phyloP scores from a whole-genome alignment of 2,329 filamentous ascomycete species.

The Zalaria obscura region DNA sequence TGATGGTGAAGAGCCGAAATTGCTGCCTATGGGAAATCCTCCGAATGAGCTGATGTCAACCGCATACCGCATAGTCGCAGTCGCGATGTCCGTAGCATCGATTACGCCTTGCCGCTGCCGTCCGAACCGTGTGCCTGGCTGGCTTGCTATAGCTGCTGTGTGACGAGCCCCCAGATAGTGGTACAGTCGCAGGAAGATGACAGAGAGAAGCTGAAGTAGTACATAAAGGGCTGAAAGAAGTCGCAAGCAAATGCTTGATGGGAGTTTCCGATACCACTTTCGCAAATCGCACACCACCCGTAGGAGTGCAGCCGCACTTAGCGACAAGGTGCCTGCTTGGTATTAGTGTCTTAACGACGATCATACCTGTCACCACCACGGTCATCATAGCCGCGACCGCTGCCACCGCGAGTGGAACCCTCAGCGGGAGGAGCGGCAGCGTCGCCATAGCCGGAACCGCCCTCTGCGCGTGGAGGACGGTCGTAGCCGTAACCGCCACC shows the following conservation, averaged over 20 bases:
- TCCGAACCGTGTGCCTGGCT: background rate
- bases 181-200: constrained; percentile 6
- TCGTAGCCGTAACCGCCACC: constrained; percentile 25
- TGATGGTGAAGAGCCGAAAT: background rate
- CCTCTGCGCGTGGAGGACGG: constrained; percentile 10
- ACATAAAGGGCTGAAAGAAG: constrained; percentile 5
- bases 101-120: background rate
- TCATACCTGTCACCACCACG: constrained; percentile 6
- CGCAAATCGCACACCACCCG: background rate
- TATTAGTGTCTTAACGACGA: constrained; percentile 5
- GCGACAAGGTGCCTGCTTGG: constrained; percentile 1
- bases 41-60: background rate
- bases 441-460: constrained; percentile 3
- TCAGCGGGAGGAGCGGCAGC: constrained; percentile 3
- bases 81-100: background rate
- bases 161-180: constrained; percentile 3
- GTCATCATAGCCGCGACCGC: constrained; percentile 3
- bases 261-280: constrained; percentile 2
- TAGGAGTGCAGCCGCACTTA: no score
- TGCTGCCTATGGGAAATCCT: background rate
- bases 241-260: constrained; percentile 1
- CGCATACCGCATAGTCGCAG: background rate
- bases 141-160: background rate
- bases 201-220: constrained; percentile 5
- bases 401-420: constrained; percentile 1